Evolutionary conservation across 2,329 filamentous ascomycete genomes (phyloP).

Genomic region (Xylariaceae sp.): DNA sequence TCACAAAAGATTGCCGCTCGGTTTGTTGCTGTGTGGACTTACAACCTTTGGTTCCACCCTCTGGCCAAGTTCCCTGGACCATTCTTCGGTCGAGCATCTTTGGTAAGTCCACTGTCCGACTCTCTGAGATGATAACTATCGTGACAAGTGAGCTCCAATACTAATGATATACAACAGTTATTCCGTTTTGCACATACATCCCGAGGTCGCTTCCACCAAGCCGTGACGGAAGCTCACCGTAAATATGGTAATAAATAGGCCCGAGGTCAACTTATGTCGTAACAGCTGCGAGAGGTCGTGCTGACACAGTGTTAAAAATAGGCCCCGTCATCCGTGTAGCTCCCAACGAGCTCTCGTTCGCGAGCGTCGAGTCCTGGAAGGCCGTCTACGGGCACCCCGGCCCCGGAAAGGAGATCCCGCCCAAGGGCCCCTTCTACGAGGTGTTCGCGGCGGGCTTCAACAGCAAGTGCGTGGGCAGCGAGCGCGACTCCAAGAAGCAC

Average conservation of each 20-base stretch:
- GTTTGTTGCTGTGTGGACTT: background rate
- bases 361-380: constrained; percentile 11
- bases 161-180: too few species aligned
- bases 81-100: constrained; percentile 8
- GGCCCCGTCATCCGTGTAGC: constrained; percentile 15
- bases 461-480: constrained; percentile 10
- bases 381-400: constrained; percentile 15
- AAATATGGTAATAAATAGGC: constrained; percentile 4
- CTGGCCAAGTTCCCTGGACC: constrained; percentile 10
- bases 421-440: constrained; percentile 12
- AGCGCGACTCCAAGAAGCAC: constrained; percentile 11
- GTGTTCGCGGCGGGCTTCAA: constrained; percentile 10
- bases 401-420: background rate
- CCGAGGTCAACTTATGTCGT: too few species aligned
- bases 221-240: constrained; percentile 1
- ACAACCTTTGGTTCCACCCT: constrained; percentile 12
- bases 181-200: constrained; percentile 2
- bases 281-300: too few species aligned
- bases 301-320: too few species aligned
- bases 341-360: constrained; percentile 19
- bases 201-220: constrained; percentile 1
- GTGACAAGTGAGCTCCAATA: too few species aligned
- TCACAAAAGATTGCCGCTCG: too few species aligned
- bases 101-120: constrained; percentile 6
- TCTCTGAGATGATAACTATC: too few species aligned